Evolutionary conservation across 2,329 filamentous ascomycete species (phyloP).

Genomic region (Epichloe sp.): DNA sequence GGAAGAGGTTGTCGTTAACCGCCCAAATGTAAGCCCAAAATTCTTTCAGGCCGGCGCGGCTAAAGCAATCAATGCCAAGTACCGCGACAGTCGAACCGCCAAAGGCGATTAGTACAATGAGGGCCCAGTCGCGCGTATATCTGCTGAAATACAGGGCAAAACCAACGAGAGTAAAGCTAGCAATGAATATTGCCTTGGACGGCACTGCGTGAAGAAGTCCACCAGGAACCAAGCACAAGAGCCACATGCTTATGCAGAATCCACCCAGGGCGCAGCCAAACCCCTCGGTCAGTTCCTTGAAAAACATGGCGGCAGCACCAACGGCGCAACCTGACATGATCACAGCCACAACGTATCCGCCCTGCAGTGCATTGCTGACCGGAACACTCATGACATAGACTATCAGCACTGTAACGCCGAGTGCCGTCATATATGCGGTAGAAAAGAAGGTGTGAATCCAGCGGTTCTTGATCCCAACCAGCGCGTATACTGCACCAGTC

Average conservation of each 20-base stretch:
- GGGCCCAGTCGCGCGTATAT: slow-evolving; percentile 62
- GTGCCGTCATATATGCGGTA: slow-evolving; percentile 55
- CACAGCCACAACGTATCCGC: slow-evolving; percentile 71
- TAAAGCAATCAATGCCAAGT: slow-evolving; percentile 84
- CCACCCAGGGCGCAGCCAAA: slow-evolving; percentile 81
- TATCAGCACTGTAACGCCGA: slow-evolving; percentile 71
- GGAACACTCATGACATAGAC: slow-evolving; percentile 79
- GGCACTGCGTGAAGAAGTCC: slow-evolving; percentile 53
- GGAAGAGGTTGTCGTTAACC: slow-evolving; percentile 70
- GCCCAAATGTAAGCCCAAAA: slow-evolving; percentile 92
- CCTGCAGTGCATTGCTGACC: slow-evolving; percentile 62
- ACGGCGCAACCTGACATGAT: slow-evolving; percentile 61
- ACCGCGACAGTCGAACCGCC: slow-evolving; percentile 66
- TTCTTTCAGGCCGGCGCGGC: slow-evolving; percentile 79
- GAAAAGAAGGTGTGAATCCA: slow-evolving; percentile 74
- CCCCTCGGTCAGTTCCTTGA: slow-evolving; percentile 68
- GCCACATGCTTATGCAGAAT: slow-evolving; percentile 82
- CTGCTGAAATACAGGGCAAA: slow-evolving; percentile 70
- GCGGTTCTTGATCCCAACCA: slow-evolving; percentile 73
- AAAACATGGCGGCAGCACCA: slow-evolving; percentile 62
- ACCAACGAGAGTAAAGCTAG: slow-evolving; percentile 50
- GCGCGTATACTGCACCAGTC: slow-evolving; percentile 54
- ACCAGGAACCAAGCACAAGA: slow-evolving; percentile 63
- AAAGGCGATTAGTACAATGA: slow-evolving; percentile 69
- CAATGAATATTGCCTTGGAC: slow-evolving; percentile 63